A percentile compares a stretch with the other conserved stretches of the same genome.
Evolutionary conservation across 108 stramenopile species (phyloP).

Genomic region (Cyclostephanos tholiformis): DNA sequence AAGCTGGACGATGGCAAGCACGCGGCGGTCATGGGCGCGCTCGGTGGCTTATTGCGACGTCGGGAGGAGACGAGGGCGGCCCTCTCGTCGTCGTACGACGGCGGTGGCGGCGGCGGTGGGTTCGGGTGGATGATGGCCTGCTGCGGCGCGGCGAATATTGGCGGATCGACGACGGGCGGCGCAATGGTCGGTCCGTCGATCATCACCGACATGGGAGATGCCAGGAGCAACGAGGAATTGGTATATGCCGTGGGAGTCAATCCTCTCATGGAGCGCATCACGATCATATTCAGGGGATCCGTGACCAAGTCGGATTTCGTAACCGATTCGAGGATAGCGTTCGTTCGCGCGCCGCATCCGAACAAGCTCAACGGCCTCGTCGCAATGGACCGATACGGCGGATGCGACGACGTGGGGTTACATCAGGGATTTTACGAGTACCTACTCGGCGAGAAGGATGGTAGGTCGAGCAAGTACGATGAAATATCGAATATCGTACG

Average conservation of each 20-base stretch:
- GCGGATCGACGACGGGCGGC: background rate
- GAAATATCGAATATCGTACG: constrained; percentile 58
- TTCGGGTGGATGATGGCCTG: constrained; percentile 27
- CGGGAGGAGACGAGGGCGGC: constrained; percentile 17
- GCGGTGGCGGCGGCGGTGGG: background rate
- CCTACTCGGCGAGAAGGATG: constrained; percentile 48
- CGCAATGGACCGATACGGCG: background rate
- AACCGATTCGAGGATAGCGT: constrained; percentile 60
- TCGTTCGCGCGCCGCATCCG: constrained; percentile 56
- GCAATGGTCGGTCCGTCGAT: constrained; percentile 22
- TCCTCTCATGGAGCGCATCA: constrained; percentile 49
- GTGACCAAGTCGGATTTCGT: constrained; percentile 69
- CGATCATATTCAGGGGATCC: constrained; percentile 67
- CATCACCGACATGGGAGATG: constrained; percentile 57
- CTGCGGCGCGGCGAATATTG: background rate
- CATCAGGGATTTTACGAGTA: constrained; percentile 76
- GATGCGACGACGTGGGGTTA: constrained; percentile 32
- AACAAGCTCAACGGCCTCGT: background rate
- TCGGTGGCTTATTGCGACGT: constrained; percentile 22
- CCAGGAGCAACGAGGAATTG: constrained; percentile 57
- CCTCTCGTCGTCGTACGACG: background rate
- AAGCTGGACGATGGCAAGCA: constrained; percentile 53
- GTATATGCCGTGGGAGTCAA: constrained; percentile 70
- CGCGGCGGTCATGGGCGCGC: constrained; percentile 35
- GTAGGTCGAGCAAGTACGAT: constrained; percentile 53